These are phyloP conservation scores for Cladosporium sphaerospermum DNA, from an alignment of 2,329 filamentous ascomycete genomes.

Conservation along the genomic window DNA sequence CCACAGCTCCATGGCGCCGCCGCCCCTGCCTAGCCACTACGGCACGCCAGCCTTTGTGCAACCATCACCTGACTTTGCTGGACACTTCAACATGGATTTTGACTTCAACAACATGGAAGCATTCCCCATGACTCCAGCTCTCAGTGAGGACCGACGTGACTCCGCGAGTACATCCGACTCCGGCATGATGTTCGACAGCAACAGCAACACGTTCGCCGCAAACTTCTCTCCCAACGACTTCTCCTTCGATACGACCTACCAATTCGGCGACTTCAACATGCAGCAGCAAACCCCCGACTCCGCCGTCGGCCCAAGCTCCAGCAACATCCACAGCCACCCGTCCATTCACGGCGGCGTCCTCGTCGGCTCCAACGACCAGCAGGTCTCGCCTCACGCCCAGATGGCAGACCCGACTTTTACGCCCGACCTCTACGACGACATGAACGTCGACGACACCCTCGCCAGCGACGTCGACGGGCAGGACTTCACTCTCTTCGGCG, in stretches of 20 bases:
- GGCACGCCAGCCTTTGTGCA: conserved; percentile 24
- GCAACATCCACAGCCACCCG: neutral
- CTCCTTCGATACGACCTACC: conserved; percentile 54
- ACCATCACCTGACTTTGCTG: conserved; percentile 28
- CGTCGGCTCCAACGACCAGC: conserved; percentile 33
- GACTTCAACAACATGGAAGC: conserved; percentile 28
- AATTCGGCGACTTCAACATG: conserved; percentile 47
- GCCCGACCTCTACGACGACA: conserved; percentile 46
- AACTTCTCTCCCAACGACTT: conserved; percentile 43
- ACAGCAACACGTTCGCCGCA: conserved; percentile 18
- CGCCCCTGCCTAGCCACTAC: conserved; percentile 26
- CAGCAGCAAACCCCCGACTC: conserved; percentile 26
- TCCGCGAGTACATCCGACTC: conserved; percentile 35
- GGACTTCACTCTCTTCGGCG: conserved; percentile 59
- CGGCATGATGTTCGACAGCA: conserved; percentile 30
- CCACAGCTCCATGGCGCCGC: conserved; percentile 27
- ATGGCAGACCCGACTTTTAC: conserved; percentile 49
- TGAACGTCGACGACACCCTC: conserved; percentile 50
- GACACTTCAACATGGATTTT: conserved; percentile 31
- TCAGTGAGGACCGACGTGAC: conserved; percentile 28
- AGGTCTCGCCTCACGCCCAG: conserved; percentile 67
- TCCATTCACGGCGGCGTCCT: conserved; percentile 10
- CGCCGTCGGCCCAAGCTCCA: conserved; percentile 15
- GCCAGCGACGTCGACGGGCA: conserved; percentile 11
- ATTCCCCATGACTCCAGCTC: conserved; percentile 29